Evolutionary conservation across 306 rosid species (phyloP), one percentile per base, ranked within the genome.

Genomic region (Clitoria ternatea): DNA sequence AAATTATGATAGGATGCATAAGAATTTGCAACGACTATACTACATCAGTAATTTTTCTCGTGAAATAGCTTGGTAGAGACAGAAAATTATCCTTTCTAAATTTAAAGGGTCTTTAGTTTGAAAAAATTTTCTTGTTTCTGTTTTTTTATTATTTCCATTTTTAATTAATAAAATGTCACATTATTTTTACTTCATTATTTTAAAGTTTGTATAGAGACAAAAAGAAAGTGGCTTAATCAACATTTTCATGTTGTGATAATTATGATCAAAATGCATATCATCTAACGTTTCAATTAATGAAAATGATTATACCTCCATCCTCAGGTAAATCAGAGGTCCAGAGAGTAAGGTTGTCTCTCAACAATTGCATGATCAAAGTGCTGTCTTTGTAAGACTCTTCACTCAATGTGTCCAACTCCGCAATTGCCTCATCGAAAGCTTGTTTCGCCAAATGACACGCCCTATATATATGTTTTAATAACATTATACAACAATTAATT

Each of bases 271-370:
- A 66, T 30, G 42, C 44, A 69, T 63, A 8, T 39, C 39, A 52
- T 69, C 27, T 82, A 22, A 54, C 32, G 61, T 72, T 5, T 62
- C 5, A 19, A 27, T 57, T 18, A n/a, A n/a, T n/a, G n/a, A n/a
- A n/a, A n/a, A 59, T 48, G 22, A 67, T 2, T 17, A 61, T 89
- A 92, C 98, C 98, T 90, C 96, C 98, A 74, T 92, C 96, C 76
- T 88, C 98, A 72, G 98, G 98, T 81, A 92, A 82, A 85, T 92
- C 97, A 5, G 98, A 90, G 85, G 97, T 92, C 98, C 98, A 92
- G 48, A 92, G 97, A 66, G 98, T 92, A 49, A 90, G 89, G 70
- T 92, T 92, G 84, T 92, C 98, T 86, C 98, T 92, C 89, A 92
- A 79, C 85, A 92, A 66, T 79, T 92, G 98, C 96, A 92, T 92